Evolutionary conservation across 257 asterid genomes (phyloP), one percentile per base, ranked within the genome.

Genomic region (Solanum pinnatisectum): DNA sequence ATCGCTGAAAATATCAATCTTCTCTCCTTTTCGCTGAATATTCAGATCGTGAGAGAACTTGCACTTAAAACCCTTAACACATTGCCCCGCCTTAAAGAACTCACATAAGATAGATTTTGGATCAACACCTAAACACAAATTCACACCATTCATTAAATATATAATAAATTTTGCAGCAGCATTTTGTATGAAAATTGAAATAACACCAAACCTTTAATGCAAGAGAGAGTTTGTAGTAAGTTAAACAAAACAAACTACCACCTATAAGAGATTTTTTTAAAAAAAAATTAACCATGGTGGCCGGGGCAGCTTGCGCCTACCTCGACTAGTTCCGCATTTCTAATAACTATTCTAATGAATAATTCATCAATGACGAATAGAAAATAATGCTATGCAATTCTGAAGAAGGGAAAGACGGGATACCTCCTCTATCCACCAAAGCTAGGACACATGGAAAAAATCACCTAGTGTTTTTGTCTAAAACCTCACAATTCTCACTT

Each of bases 11-110:
- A 97, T 93, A 84, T 95, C 98, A 16, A 97, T 95, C 96, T 97
- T 96, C 94, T 94, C 98, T 83, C 98, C 99, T 90, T 96, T 97
- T 94, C 99, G 93, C 89, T 96, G 99, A 84, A 96, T 92, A 91
- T 96, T 97, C 95, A 97, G 87, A 90, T 97, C 99, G 37, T 95
- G 99, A 3, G 99, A 97, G 92, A 94, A 97, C 91, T 97, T 97
- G 97, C 99, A 97, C 87, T 97, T 97, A 86, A 95, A 96, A 84
- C 98, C 98, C 92, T 96, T 96, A 10, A 93, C 94, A 83, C 98
- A 96, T 90, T 96, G 98, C 74, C 98, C 98, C 87, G 88, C 96
- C 93, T 96, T 96, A 90, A 90, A 96, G 92, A 93, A 93, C 95
- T 95, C 98, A 70, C 98, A 96, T 83, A 96, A 67, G 37, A 96